Conservation (phyloP, 305 asterid species). For the Ilex paraguariensis region DNA sequence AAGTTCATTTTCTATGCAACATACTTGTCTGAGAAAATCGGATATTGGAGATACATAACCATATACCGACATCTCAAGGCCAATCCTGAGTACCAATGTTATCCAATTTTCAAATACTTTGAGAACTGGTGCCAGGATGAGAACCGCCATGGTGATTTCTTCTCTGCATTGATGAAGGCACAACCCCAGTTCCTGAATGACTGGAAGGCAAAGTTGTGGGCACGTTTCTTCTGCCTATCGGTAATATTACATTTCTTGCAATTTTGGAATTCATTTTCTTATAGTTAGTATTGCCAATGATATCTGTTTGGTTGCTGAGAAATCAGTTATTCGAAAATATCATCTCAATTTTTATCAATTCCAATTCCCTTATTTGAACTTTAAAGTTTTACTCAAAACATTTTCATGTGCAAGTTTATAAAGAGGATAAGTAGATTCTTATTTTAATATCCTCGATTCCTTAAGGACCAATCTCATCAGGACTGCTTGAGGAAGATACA, state of each 20-base stretch:
- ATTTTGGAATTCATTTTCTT: neutral
- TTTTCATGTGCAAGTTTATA: too few relatives aligned
- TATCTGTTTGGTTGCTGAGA: neutral
- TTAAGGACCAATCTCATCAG: neutral
- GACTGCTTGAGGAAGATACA: neutral
- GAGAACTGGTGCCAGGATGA: conserved; percentile 99
- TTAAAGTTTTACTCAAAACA: too few relatives aligned
- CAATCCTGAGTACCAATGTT: conserved; percentile 89
- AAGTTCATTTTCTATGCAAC: conserved; percentile 98
- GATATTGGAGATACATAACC: conserved; percentile 99
- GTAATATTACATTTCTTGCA: conserved; percentile 21
- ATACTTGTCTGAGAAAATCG: conserved; percentile 95
- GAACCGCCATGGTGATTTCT: conserved; percentile 99
- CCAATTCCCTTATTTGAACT: too few relatives aligned
- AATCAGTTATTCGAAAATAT: too few relatives aligned
- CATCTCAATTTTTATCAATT: too few relatives aligned
- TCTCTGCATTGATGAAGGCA: conserved; percentile 99
- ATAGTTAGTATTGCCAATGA: too few relatives aligned
- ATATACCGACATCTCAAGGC: conserved; percentile 91
- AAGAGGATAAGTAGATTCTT: too few relatives aligned
- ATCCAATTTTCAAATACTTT: conserved; percentile 97
- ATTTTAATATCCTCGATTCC: too few relatives aligned
- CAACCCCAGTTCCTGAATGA: conserved; percentile 99
- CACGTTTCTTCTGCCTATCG: conserved; percentile 99
- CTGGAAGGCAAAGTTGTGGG: conserved; percentile 99